Evolutionary conservation across 805 yeast genomes (phyloP), one percentile per base, ranked within the genome.

Genomic region (Saccharomycopsis babjevae): DNA sequence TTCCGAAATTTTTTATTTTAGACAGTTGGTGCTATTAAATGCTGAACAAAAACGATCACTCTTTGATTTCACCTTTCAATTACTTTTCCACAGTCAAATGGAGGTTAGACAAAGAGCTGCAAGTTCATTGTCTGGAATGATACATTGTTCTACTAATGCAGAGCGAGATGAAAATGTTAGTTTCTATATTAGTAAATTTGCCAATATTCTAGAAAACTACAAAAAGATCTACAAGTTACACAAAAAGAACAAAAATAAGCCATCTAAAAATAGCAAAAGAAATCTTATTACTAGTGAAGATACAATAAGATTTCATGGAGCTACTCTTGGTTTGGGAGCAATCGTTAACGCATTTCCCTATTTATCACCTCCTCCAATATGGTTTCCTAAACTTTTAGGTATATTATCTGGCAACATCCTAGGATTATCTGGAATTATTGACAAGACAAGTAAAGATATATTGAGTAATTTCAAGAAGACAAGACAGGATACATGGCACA

Each of bases 401-500:
- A 75, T 81, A 1, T 73, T 94, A 62, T 91, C 97, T 0, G 81
- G 80, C 30, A 84, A 84, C 69, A 85, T 90, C 2, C 79, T 86
- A 2, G 83, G 87, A 16, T 80, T 88, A 22, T 85, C 85, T 18
- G 97, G 97, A 7, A 70, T 84, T 59, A 83, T 88, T 34, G 97
- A 97, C 0, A 82, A 85, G 59, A 81, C 96, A 1, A 96, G 97
- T 6, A 93, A 93, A 71, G 85, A 84, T 38, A 80, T 83, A 1
- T 77, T 93, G 57, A 85, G 96, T 65, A 85, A 83, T 64, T 94
- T 94, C 75, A 93, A 92, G 71, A 91, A 91, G 75, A 83, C 89
- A 5, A 81, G 98, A 66, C 96, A 92, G 62, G 99, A 93, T 68
- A 90, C 97, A 0, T 93, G 99, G 99, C 96, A 89, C 68, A 82